These are phyloP conservation scores for Metschnikowia anglica DNA, from an alignment of 805 yeast genomes.

Conservation along the genomic window DNA sequence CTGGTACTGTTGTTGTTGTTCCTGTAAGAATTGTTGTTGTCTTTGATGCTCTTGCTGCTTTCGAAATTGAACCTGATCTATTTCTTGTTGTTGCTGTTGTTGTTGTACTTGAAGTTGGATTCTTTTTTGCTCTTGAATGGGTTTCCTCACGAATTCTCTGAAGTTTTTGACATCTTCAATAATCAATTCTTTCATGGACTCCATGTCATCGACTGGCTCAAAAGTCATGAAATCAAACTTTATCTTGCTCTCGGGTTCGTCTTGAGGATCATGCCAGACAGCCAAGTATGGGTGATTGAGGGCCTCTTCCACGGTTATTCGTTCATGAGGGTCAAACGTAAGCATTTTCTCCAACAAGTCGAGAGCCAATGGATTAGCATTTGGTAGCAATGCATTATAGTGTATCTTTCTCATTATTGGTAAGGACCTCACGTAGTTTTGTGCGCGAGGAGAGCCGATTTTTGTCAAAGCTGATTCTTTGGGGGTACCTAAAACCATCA, in stretches of 20 bases:
- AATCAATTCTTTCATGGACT: constrained; percentile 71
- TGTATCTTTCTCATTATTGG: constrained; percentile 81
- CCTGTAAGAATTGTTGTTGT: constrained; percentile 16
- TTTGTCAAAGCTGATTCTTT: constrained; percentile 47
- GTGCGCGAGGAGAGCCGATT: constrained; percentile 82
- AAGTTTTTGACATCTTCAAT: constrained; percentile 76
- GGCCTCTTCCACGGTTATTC: constrained; percentile 89
- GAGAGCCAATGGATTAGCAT: constrained; percentile 83
- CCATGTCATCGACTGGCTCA: constrained; percentile 77
- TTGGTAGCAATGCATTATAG: constrained; percentile 69
- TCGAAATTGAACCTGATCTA: constrained; percentile 19
- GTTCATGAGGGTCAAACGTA: constrained; percentile 78
- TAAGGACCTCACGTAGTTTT: constrained; percentile 82
- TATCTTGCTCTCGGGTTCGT: constrained; percentile 79
- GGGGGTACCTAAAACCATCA: constrained; percentile 91
- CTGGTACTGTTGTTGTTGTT: constrained; percentile 8
- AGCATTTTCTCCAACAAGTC: constrained; percentile 69
- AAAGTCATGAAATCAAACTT: constrained; percentile 82
- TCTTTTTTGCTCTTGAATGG: constrained; percentile 54
- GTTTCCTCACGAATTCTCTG: constrained; percentile 78
- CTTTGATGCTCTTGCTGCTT: constrained; percentile 20
- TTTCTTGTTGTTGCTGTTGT: constrained; percentile 21
- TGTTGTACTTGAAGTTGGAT: constrained; percentile 37
- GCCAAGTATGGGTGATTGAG: constrained; percentile 83
- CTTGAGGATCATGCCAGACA: constrained; percentile 72